Base-by-base conservation (phyloP, 768 basidiomycete genomes). In the Antrodiella citrinella region DNA sequence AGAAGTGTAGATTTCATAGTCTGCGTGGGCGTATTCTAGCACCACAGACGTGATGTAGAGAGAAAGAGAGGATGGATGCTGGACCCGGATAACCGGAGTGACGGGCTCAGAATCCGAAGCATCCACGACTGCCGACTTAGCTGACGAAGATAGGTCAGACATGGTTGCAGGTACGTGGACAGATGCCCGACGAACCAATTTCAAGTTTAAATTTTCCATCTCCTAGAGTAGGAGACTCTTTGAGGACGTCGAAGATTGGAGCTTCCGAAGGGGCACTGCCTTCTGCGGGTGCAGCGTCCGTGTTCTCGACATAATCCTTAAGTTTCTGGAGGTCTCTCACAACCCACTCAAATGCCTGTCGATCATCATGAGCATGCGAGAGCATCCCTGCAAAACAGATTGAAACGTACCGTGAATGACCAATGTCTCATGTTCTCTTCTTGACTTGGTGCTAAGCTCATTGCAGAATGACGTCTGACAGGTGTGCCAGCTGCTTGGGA, bases 141-240 rank as follows among this genome's bases (percentile, higher is more conserved):
- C 60, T 61, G 26, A n/a, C n/a, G n/a, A n/a, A n/a, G n/a, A n/a
- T n/a, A n/a, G n/a, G n/a, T n/a, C n/a, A n/a, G n/a, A n/a, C n/a
- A n/a, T n/a, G n/a, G n/a, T n/a, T n/a, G n/a, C n/a, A n/a, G n/a
- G n/a, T n/a, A n/a, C n/a, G n/a, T n/a, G n/a, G n/a, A n/a, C n/a
- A n/a, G n/a, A n/a, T n/a, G n/a, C 13, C 44, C 26, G 24, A 53
- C 74, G 18, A 49, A 80, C 83, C 76, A 52, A 87, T 78, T 62
- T 86, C 85, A 2, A 88, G 70, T 65, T 86, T 87, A 67, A 70
- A 77, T 64, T 83, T 84, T 51, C 78, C 78, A 51, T 86, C 84
- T 38, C 81, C 84, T 4, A 87, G 67, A 48, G 81, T 70, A 4
- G 82, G 82, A 0, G 82, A 81, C 52, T 83, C 76, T 56, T 75